Conservation (phyloP, 1,284 basidiomycete genomes). For the Ceratobasidium sp. region DNA sequence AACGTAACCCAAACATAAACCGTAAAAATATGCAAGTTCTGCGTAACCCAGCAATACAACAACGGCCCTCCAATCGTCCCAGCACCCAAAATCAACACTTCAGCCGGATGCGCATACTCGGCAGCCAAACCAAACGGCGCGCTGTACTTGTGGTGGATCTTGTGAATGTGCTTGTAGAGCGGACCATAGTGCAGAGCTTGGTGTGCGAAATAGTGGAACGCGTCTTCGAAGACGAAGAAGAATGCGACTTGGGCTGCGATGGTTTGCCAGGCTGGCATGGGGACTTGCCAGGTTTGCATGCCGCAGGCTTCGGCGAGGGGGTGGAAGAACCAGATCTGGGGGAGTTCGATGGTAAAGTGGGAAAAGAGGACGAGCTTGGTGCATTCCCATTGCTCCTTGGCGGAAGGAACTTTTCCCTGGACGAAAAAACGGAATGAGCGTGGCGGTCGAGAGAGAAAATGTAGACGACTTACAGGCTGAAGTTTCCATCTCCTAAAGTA, state of each 20-base stretch:
- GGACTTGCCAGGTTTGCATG: slow-evolving; percentile 93
- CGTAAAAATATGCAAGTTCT: slow-evolving; percentile 88
- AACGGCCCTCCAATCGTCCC: slow-evolving; percentile 92
- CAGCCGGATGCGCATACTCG: slow-evolving; percentile 96
- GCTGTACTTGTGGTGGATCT: slow-evolving; percentile 97
- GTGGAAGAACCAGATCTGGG: slow-evolving; percentile 97
- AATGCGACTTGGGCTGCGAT: slow-evolving; percentile 86
- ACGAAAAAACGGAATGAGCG: slow-evolving; percentile 23
- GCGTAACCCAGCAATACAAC: slow-evolving; percentile 81
- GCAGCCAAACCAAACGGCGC: slow-evolving; percentile 98
- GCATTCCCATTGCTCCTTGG: slow-evolving; percentile 93
- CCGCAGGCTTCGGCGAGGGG: slow-evolving; percentile 91
- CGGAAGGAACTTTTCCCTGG: slow-evolving; percentile 79
- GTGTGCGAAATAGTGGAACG: slow-evolving; percentile 92
- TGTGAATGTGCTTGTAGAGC: slow-evolving; percentile 98
- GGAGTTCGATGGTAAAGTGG: slow-evolving; percentile 96
- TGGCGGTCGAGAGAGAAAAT: neutral
- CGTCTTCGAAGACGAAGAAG: slow-evolving; percentile 98
- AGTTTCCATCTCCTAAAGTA: slow-evolving; percentile 97
- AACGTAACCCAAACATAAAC: slow-evolving; percentile 96
- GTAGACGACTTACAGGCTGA: slow-evolving; percentile 69
- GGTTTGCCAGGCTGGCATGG: slow-evolving; percentile 80
- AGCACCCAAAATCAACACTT: slow-evolving; percentile 87
- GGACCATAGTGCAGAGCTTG: slow-evolving; percentile 90
- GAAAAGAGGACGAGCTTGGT: slow-evolving; percentile 95